Evolutionary conservation across 345 rosid species (phyloP).

Genomic region (Rhodamnia rubescens): DNA sequence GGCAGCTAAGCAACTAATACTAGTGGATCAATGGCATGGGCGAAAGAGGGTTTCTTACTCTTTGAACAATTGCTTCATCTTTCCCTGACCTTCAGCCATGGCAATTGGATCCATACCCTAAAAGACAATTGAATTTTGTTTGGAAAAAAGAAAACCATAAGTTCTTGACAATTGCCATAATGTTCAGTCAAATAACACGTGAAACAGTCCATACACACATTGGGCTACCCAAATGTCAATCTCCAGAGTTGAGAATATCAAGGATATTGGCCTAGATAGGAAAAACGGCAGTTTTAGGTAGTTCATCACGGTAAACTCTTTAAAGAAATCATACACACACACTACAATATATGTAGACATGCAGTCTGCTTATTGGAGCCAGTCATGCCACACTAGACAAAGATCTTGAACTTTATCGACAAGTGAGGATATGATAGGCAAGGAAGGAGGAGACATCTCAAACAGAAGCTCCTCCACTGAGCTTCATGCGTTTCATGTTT

Average conservation of each 20-base stretch:
- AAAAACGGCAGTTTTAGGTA: background rate
- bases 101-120: conserved; percentile 46
- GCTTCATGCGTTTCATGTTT: background rate
- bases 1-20: background rate
- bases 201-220: background rate
- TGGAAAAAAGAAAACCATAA: background rate
- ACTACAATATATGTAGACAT: background rate
- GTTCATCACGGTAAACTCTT: background rate
- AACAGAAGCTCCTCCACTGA: background rate
- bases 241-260: background rate
- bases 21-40: background rate
- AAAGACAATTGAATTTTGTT: background rate
- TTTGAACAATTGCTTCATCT: conserved; percentile 54
- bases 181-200: background rate
- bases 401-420: background rate
- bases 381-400: background rate
- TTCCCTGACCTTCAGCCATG: conserved; percentile 43
- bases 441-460: background rate
- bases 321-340: background rate
- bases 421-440: background rate
- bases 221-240: background rate
- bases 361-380: background rate
- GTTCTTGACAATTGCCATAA: background rate
- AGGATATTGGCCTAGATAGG: background rate
- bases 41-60: conserved; percentile 42